A percentile compares a stretch with the other conserved stretches of the same genome.
Conservation (phyloP, 495 filamentous ascomycete genomes). For the Alectoria sarmentosa region DNA sequence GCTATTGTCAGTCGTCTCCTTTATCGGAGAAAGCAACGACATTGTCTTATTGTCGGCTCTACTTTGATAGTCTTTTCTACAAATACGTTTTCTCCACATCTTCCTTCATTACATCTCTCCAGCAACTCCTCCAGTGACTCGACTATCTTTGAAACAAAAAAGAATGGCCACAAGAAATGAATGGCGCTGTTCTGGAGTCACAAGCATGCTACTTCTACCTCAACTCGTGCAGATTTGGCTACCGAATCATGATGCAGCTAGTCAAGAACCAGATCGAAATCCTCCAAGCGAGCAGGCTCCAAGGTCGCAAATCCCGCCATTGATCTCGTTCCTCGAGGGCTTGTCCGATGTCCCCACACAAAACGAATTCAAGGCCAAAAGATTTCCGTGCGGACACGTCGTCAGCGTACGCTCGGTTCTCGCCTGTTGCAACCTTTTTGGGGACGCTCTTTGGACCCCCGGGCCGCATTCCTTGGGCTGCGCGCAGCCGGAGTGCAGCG, state of each 20-base stretch:
- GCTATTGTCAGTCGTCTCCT: not conserved
- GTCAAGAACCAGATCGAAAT: not conserved
- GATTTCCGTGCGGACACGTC: not conserved
- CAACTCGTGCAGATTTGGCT: not conserved
- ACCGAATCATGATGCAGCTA: not conserved
- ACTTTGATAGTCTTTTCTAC: not conserved
- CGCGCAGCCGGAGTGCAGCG: not conserved
- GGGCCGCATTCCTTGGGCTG: not conserved
- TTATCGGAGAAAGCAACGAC: not conserved
- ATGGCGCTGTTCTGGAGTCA: not conserved
- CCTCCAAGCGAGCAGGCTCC: not conserved
- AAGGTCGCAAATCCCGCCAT: not conserved
- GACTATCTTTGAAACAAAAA: not conserved
- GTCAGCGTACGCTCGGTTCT: not conserved
- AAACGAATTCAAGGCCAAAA: not conserved
- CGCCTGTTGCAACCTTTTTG: not conserved
- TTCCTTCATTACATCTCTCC: not conserved
- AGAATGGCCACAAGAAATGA: not conserved
- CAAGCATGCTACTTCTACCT: not conserved
- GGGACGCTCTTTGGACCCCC: not conserved
- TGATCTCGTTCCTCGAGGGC: not conserved
- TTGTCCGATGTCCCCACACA: not conserved
- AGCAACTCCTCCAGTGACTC: not conserved
- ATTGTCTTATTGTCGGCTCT: not conserved
- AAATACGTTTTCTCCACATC: not conserved